phyloP scores from a whole-genome alignment of 2,329 filamentous ascomycete genomes.

The Aulographum hederae region DNA sequence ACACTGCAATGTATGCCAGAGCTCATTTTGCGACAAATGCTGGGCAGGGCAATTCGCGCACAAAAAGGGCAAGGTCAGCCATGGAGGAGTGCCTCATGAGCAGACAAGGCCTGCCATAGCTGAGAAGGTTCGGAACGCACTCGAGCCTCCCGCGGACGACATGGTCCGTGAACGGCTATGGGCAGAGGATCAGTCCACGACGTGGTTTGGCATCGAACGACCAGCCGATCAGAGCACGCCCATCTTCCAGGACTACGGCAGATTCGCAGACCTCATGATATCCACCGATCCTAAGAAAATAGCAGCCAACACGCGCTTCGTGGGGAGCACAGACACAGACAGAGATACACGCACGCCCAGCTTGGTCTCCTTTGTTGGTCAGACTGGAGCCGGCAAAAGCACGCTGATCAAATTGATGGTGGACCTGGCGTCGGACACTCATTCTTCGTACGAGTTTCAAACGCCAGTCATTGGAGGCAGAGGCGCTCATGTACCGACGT shows the following conservation, averaged over 20 bases:
- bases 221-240: slow-evolving; percentile 11
- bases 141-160: not conserved
- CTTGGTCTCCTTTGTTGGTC: slow-evolving; percentile 26
- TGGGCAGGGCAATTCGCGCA: not conserved
- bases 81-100: not conserved
- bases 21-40: not conserved
- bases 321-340: slow-evolving; percentile 2
- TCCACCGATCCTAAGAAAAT: too few relatives aligned
- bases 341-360: slow-evolving; percentile 15
- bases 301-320: slow-evolving; percentile 19
- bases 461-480: slow-evolving; percentile 27
- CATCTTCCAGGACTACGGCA: slow-evolving; percentile 23
- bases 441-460: too few relatives aligned
- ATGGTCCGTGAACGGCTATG: not conserved
- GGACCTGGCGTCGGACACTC: too few relatives aligned
- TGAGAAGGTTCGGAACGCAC: not conserved
- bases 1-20: too few relatives aligned
- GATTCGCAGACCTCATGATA: too few relatives aligned
- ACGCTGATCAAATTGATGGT: slow-evolving; percentile 31
- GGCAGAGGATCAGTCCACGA: not conserved
- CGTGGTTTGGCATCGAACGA: slow-evolving; percentile 8
- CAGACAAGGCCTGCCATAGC: not conserved
- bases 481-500: slow-evolving; percentile 24
- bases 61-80: not conserved
- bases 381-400: slow-evolving; percentile 31